Evolutionary conservation across 164 flowering plant genomes (phyloP), one percentile per base, ranked within the genome.

Genomic region (Nelumbo lutea): DNA sequence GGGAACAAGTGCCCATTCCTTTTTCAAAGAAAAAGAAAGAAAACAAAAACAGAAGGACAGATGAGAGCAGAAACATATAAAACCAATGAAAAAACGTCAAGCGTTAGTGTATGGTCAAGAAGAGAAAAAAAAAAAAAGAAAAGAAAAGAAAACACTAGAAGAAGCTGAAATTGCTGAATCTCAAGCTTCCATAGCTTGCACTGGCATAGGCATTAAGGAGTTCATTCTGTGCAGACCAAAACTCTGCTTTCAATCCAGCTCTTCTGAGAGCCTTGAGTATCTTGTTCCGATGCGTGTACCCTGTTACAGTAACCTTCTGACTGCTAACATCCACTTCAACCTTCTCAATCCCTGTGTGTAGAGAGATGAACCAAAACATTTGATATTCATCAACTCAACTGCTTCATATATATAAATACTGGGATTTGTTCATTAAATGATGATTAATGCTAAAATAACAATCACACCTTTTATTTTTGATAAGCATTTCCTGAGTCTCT

Each of bases 141-240:
- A 50, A 13, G n/a, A 41, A 57, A 40, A 42, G 40, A 5, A 42
- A 1, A 40, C 6, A 2, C 70, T 79, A 86, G 80, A 80, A 79
- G 78, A 84, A 79, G 78, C 60, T 79, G 80, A 82, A 81, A 75
- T 75, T 80, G 80, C 75, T 80, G 77, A 83, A 69, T 79, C 82
- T 74, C 1, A 81, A 74, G 81, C 58, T 64, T 52, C 75, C 79
- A 61, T 70, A 80, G 42, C 77, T 79, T 9, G 79, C 73, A 52
- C 71, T 70, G 42, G 86, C 87, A 69, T 83, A 87, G 46, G 84
- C 86, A 75, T 70, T 77, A 44, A 87, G 88, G 9, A 86, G 82
- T 71, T 87, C 88, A 73, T 83, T 85, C 46, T 83, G 88, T n/a
- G 83, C 76, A 64, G 85, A 85, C 91, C 91, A 87, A 77, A 85